A percentile compares a stretch with the other conserved stretches of the same genome.
These are phyloP conservation scores for Erythrophleum fordii DNA, from an alignment of 306 rosid genomes.

Conservation along the genomic window DNA sequence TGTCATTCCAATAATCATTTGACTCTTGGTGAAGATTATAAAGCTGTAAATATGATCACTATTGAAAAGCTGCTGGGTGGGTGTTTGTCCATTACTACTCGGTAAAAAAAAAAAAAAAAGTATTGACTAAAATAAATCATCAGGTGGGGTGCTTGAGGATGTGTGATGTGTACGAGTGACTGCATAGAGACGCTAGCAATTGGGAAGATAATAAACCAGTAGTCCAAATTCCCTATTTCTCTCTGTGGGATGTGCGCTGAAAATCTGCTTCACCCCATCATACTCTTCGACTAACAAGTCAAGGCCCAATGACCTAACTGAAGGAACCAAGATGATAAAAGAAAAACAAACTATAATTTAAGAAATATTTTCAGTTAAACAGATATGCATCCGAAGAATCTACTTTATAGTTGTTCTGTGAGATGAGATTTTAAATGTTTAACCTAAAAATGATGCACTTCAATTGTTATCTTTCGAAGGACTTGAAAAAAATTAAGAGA, in stretches of 20 bases:
- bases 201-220: not conserved
- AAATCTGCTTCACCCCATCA: not conserved
- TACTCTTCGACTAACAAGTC: not conserved
- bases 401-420: not conserved
- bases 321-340: constrained; percentile 15
- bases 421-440: not conserved
- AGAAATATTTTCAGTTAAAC: not conserved
- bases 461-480: not conserved
- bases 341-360: not conserved
- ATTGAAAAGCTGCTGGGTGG: constrained; percentile 26
- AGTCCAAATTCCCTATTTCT: not conserved
- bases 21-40: constrained; percentile 18
- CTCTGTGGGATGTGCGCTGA: not conserved
- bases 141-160: not conserved
- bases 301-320: constrained; percentile 2
- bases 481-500: not conserved
- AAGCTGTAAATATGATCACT: constrained; percentile 14
- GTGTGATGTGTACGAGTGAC: not conserved
- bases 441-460: not conserved
- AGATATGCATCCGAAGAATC: not conserved
- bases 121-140: constrained; percentile 8
- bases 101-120: not conserved
- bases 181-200: not conserved
- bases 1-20: constrained; percentile 3
- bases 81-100: constrained; percentile 13